Evolutionary conservation across 805 yeast genomes (phyloP).

Genomic region (Wickerhamomyces ciferrii): DNA sequence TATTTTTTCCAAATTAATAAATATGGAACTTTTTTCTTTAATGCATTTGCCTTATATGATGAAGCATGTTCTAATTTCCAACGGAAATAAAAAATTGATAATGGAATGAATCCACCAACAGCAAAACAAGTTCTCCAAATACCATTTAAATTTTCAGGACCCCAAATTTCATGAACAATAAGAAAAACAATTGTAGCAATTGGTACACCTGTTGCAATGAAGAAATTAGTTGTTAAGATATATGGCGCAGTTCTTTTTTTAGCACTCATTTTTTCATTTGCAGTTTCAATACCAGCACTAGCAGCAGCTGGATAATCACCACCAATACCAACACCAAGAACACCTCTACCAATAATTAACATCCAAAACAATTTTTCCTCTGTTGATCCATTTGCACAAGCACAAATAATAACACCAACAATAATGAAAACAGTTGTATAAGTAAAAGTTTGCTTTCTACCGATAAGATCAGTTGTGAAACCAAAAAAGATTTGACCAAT

Average conservation of each 20-base stretch:
- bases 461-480: constrained; percentile 49
- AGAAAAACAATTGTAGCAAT: constrained; percentile 39
- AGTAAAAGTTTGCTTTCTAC: constrained; percentile 57
- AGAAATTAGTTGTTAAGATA: constrained; percentile 38
- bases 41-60: constrained; percentile 38
- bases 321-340: constrained; percentile 59
- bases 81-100: constrained; percentile 8
- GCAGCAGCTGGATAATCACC: constrained; percentile 67
- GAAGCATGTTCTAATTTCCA: constrained; percentile 30
- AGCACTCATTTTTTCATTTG: constrained; percentile 35
- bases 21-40: constrained; percentile 15
- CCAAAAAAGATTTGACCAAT: constrained; percentile 59
- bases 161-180: constrained; percentile 39
- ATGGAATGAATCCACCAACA: constrained; percentile 36
- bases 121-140: constrained; percentile 46
- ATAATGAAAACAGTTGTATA: constrained; percentile 52
- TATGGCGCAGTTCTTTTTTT: constrained; percentile 37
- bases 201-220: constrained; percentile 42
- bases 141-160: constrained; percentile 23
- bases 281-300: constrained; percentile 59
- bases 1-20: constrained; percentile 21
- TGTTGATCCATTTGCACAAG: constrained; percentile 53
- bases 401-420: constrained; percentile 50
- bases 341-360: constrained; percentile 49
- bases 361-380: constrained; percentile 43